phyloP scores from a whole-genome alignment of 768 basidiomycete species.

The Lactarius psammicola region DNA sequence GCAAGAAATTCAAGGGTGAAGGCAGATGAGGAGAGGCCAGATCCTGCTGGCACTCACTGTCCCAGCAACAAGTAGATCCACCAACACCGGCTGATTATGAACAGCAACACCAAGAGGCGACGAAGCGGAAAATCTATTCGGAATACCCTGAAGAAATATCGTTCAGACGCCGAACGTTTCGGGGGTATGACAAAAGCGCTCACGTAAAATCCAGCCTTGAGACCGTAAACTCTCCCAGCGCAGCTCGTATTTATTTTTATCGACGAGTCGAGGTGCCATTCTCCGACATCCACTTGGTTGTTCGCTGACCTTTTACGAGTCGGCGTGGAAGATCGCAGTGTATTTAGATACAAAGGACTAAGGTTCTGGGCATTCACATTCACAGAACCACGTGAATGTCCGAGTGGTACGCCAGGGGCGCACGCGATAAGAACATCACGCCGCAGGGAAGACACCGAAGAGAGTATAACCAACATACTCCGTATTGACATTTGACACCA shows the following conservation, averaged over 20 bases:
- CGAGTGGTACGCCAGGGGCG: conserved; percentile 41
- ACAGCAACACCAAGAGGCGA: conserved; percentile 1
- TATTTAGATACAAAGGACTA: conserved; percentile 54
- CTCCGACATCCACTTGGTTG: conserved; percentile 41
- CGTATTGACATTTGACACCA: no score
- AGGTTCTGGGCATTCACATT: conserved; percentile 63
- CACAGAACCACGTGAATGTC: conserved; percentile 51
- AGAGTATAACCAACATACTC: conserved; percentile 85
- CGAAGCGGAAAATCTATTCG: conserved; percentile 56
- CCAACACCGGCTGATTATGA: conserved; percentile 45
- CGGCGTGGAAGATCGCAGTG: conserved; percentile 58
- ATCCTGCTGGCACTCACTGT: conserved; percentile 82
- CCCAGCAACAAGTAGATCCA: conserved; percentile 77
- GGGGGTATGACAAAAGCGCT: conserved; percentile 32
- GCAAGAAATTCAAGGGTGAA: conserved; percentile 79
- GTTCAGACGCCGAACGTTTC: neutral
- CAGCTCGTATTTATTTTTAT: conserved; percentile 59
- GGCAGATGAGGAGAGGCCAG: conserved; percentile 82
- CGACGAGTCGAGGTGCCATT: conserved; percentile 78
- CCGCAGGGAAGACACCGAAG: conserved; percentile 81
- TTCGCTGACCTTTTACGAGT: conserved; percentile 35
- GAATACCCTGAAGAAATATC: conserved; percentile 51
- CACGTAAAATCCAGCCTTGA: conserved; percentile 84
- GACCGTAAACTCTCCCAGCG: conserved; percentile 88
- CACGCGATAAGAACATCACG: conserved; percentile 81